Base-by-base conservation (phyloP, 1,284 basidiomycete species). In the Cryptococcus depauperatus region DNA sequence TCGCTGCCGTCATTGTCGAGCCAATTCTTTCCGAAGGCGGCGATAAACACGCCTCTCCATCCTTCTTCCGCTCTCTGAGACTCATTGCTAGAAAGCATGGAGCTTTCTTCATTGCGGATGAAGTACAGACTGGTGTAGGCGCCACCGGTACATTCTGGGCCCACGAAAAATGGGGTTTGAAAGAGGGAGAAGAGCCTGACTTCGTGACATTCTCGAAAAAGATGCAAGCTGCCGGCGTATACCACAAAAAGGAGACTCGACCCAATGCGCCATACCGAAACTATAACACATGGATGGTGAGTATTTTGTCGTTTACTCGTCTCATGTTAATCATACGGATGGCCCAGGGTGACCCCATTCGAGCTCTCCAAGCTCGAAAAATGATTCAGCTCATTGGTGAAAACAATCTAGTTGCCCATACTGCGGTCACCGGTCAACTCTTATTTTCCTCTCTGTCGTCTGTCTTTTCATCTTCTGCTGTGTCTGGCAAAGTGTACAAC, bases 91-190 rank as follows among this genome's bases (percentile, higher is more conserved):
- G 70, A 51, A 66, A 73, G 50, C 70, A 75, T 52, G 72, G 72
- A 8, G 75, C 74, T 1, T 77, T 62, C 66, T 69, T 78, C 58
- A 78, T 78, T 48, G 76, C 76, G 35, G 68, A 70, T 50, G 69
- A 72, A 50, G 74, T 75, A 0, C 77, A 78, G 57, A 78, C 77
- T 19, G 77, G 76, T 28, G 73, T 76, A 9, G 71, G 70, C 22
- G 76, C 76, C 0, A 78, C 77, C 0, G 77, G 77, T 14, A 68
- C 66, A 7, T 76, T 78, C 61, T 78, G 77, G 77, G 76, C 76
- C 0, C 74, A 77, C 60, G 76, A 77, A 49, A 72, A 75, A 54
- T 78, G 77, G 77, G 66, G 68, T 10, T 57, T 78, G 33, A 18
- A 50, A 16, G 46, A 52, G 25, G 54, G 72, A 16, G 65, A 70